Evolutionary conservation across 1,284 basidiomycete species (phyloP), one percentile per base, ranked within the genome.

Genomic region (Takashimella tepidaria): DNA sequence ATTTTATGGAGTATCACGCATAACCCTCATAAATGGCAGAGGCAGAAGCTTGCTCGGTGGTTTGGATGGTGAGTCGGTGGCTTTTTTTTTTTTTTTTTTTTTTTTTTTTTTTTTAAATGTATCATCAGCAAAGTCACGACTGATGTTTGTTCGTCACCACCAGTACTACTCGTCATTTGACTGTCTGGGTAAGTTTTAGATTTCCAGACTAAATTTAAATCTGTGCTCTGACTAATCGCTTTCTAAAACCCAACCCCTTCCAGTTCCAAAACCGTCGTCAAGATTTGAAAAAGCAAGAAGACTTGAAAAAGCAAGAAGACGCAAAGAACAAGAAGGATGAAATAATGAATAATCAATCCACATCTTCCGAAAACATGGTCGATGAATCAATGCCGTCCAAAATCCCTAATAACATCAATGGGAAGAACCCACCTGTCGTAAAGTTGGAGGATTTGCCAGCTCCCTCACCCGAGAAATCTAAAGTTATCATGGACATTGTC

Each of bases 21-120:
- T 54, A 60, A 60, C 51, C 58, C 58, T 5, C 58, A 60, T 53
- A 60, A 60, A 45, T 60, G 58, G 58, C 58, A 60, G 56, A 51
- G 58, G 23, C 58, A 60, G 51, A 57, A 62, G 59, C 52, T 58
- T 45, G 49, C 58, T 45, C 45, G 64, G 40, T 57, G 64, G 64
- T 52, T 66, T 59, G 54, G 62, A 47, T 51, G 58, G 55, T 54
- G 55, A 55, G 57, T 56, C 25, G 37, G 41, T 19, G 13, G 41
- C n/a, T 20, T 41, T 19, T 13, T 43, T 43, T 19, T 22, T 22
- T n/a, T n/a, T n/a, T n/a, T n/a, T n/a, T n/a, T n/a, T n/a, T n/a
- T n/a, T n/a, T n/a, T n/a, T n/a, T n/a, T n/a, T n/a, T n/a, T n/a
- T n/a, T n/a, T n/a, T n/a, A n/a, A n/a, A n/a, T n/a, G n/a, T n/a